Base-by-base conservation (phyloP, 805 yeast genomes). In the Candida pseudofarinosa region DNA sequence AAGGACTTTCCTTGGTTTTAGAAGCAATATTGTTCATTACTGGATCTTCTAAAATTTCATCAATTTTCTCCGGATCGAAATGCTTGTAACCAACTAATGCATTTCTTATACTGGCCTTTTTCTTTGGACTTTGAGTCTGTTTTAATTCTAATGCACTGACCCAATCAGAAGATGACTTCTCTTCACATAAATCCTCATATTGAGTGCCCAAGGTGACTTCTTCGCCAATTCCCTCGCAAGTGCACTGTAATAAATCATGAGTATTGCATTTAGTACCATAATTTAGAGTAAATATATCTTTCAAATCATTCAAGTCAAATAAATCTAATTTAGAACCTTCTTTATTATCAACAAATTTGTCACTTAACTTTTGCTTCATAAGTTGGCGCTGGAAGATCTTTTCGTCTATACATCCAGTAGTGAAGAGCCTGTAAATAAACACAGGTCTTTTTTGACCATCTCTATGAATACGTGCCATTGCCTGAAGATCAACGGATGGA, bases 401-500 rank as follows among this genome's bases (percentile, higher is more conserved):
- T 59, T 93, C 99, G 59, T 93, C 99, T 30, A 89, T 85, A 42
- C 90, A 81, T 0, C 98, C 99, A 0, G 95, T 81, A 0, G 96
- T 85, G 35, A 93, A 64, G 15, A 93, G 62, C 50, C 99, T 73
- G 57, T 93, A 93, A 23, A 91, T 81, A 56, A 69, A 83, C 8
- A 89, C 93, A 0, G 88, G 88, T 37, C 65, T 75, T 38, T 64
- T 77, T 59, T 93, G 99, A 0, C 99, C 99, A 60, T 91, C 97
- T 53, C 99, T 72, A 57, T 91, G 96, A 4, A 93, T 82, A 48
- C 99, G 69, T 1, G 97, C 96, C 95, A 91, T 87, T 0, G 97
- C 96, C 60, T 93, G 99, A 28, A 85, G 60, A 56, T 93, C 99
- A 10, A 83, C 74, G 0, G 97, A 80, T 0, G 99, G 99, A 50